Percentiles rank a stretch among this genome's conserved stretches.
phyloP scores from a whole-genome alignment of 352 stramenopile species.

The Phytophthora pisi region DNA sequence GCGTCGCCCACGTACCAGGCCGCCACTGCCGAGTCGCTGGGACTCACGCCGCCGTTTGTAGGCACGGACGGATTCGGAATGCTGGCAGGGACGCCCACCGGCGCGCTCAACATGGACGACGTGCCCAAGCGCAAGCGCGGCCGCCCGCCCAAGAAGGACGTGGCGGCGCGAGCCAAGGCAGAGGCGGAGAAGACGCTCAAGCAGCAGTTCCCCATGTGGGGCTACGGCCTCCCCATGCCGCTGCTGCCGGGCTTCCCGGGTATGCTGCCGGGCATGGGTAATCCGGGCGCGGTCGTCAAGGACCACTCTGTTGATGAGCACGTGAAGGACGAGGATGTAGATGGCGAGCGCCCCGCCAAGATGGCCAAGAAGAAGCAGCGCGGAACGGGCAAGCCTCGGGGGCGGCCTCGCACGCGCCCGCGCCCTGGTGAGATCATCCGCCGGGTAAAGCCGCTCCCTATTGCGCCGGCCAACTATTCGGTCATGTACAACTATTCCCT shows the following conservation, averaged over 20 bases:
- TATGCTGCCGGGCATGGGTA: constrained; percentile 38
- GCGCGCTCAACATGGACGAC: constrained; percentile 46
- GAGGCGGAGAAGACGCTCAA: constrained; percentile 65
- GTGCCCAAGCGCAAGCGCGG: constrained; percentile 74
- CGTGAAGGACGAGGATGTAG: constrained; percentile 38
- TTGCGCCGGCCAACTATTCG: constrained; percentile 77
- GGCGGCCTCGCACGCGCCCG: constrained; percentile 70
- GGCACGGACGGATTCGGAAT: constrained; percentile 40
- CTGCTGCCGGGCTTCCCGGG: constrained; percentile 51
- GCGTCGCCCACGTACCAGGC: constrained; percentile 33
- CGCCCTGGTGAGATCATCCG: constrained; percentile 78
- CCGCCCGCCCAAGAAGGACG: constrained; percentile 70
- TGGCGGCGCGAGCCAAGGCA: constrained; percentile 49
- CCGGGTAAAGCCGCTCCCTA: constrained; percentile 70
- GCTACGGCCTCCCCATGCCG: constrained; percentile 62
- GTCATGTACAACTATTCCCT: constrained; percentile 81
- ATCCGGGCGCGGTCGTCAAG: constrained; percentile 41
- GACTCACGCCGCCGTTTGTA: constrained; percentile 30
- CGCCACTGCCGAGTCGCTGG: constrained; percentile 30
- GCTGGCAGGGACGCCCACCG: constrained; percentile 27
- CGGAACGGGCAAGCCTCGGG: constrained; percentile 72
- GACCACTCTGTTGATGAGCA: constrained; percentile 33
- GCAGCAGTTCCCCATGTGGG: constrained; percentile 72
- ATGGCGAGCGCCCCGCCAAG: constrained; percentile 40
- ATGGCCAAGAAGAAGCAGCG: constrained; percentile 79